Evolutionary conservation across 2,329 filamentous ascomycete genomes (phyloP), one percentile per base, ranked within the genome.

Genomic region (Pseudopyrenochaeta lycopersici): DNA sequence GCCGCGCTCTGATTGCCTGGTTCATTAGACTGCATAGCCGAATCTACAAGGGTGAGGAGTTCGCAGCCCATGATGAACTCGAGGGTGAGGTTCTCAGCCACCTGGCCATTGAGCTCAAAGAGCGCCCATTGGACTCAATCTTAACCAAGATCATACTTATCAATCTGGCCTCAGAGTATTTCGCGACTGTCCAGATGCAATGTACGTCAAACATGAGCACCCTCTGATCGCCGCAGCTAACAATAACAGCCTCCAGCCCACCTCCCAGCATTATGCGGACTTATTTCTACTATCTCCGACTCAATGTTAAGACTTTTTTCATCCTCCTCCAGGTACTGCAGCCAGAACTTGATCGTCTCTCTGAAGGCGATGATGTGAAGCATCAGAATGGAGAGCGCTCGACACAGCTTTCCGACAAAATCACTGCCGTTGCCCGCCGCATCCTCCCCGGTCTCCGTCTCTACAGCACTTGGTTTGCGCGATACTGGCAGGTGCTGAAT

Each of bases 21-120:
- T 96, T 97, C 67, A 85, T 94, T 54, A 88, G 90, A 63, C 84
- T 97, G 38, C 94, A 97, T 72, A 91, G 91, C 42, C 87, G 89
- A 69, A 94, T 91, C 74, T 94, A 90, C 76, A 88, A 88, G 56
- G 92, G 91, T 29, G 83, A 89, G 54, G 83, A 87, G 39, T 93
- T 95, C 65, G 78, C 86, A 1, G 87, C 89, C 56, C 90, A 92
- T 60, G 85, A 89, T 48, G 92, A 96, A 71, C 80, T 97, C 23
- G 93, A 97, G 75, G 87, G 87, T 52, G 92, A 97, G 72, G 90
- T 98, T 11, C 81, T 97, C 55, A 88, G 89, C 64, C 89, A 92
- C 44, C 79, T 97, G 32, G 84, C 88, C 42, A 84, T 90, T 62
- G 86, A 91, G 27, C 80, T 95, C 23, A 92, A 90, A 70, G 85